Percentiles rank a stretch among this genome's conserved stretches.
These are phyloP conservation scores for Colletotrichum acutatum DNA, from an alignment of 2,329 filamentous ascomycete genomes.

Conservation along the genomic window DNA sequence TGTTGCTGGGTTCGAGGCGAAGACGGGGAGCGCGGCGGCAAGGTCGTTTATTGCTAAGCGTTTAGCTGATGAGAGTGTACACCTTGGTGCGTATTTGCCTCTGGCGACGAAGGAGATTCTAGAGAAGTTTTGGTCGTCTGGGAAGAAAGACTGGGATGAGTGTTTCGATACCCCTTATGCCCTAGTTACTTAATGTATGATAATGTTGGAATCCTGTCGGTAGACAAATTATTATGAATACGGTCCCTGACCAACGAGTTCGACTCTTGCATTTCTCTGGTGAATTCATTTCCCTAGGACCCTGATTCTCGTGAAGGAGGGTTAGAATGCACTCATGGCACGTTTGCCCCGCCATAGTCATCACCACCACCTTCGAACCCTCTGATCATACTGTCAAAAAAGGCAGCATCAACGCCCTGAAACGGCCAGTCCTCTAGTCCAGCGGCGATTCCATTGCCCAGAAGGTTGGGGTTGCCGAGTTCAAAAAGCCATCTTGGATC, in stretches of 20 bases:
- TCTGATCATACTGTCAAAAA: slow-evolving; percentile 41
- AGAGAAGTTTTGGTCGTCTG: slow-evolving; percentile 19
- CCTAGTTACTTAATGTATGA: not conserved
- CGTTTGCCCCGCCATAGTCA: not conserved
- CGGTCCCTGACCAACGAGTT: too few relatives aligned
- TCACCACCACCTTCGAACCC: not conserved
- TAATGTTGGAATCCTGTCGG: not conserved
- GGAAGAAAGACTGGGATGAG: slow-evolving; percentile 3
- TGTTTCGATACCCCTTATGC: slow-evolving; percentile 22
- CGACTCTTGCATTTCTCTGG: too few relatives aligned
- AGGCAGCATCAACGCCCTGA: slow-evolving; percentile 48
- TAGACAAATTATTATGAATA: too few relatives aligned
- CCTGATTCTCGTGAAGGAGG: not conserved
- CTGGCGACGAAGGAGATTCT: not conserved
- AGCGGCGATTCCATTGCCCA: slow-evolving; percentile 36
- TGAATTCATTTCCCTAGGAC: too few relatives aligned
- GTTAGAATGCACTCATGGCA: not conserved
- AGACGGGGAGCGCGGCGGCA: not conserved
- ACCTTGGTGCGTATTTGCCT: not conserved
- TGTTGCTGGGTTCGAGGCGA: slow-evolving; percentile 24
- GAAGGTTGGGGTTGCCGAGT: not conserved
- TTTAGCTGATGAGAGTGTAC: not conserved
- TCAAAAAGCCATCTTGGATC: not conserved
- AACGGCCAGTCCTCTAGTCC: slow-evolving; percentile 46
- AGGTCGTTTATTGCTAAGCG: not conserved